Evolutionary conservation across 345 rosid species (phyloP).

Genomic region (Eucalyptus sideroxylon): DNA sequence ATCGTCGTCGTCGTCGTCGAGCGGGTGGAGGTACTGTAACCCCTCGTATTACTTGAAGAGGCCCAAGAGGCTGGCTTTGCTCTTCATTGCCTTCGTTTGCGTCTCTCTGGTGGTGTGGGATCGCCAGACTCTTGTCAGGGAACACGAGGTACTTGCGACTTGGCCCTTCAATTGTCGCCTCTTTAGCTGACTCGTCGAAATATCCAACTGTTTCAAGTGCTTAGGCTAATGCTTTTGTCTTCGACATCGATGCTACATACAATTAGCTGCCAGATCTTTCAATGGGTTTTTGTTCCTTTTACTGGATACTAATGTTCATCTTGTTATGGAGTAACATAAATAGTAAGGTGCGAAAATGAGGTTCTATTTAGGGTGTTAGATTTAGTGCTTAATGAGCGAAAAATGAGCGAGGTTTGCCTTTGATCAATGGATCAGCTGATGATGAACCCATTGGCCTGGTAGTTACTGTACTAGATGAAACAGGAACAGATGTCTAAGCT

Average conservation of each 20-base stretch:
- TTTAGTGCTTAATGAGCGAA: neutral
- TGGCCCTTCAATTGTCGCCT: neutral
- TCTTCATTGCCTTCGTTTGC: slow-evolving; percentile 55
- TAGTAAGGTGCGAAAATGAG: neutral
- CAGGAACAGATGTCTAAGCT: neutral
- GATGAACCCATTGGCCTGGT: neutral
- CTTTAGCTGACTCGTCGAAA: neutral
- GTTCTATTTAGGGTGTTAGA: neutral
- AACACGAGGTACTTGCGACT: slow-evolving; percentile 39
- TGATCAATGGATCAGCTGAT: neutral
- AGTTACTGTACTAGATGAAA: neutral
- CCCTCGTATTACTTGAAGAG: slow-evolving; percentile 69
- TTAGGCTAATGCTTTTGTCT: neutral
- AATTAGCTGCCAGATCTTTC: neutral
- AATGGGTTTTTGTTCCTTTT: neutral
- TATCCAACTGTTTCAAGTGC: neutral
- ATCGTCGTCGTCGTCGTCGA: slow-evolving; percentile 24
- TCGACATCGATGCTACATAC: neutral
- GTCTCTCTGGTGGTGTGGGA: slow-evolving; percentile 65
- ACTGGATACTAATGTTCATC: neutral
- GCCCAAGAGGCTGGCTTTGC: slow-evolving; percentile 64
- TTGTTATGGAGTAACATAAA: neutral
- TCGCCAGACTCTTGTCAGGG: slow-evolving; percentile 72
- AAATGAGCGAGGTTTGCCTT: neutral
- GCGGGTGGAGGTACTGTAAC: slow-evolving; percentile 45